phyloP scores from a whole-genome alignment of 176 grass and related monocot genomes.

The Oryza australiensis region DNA sequence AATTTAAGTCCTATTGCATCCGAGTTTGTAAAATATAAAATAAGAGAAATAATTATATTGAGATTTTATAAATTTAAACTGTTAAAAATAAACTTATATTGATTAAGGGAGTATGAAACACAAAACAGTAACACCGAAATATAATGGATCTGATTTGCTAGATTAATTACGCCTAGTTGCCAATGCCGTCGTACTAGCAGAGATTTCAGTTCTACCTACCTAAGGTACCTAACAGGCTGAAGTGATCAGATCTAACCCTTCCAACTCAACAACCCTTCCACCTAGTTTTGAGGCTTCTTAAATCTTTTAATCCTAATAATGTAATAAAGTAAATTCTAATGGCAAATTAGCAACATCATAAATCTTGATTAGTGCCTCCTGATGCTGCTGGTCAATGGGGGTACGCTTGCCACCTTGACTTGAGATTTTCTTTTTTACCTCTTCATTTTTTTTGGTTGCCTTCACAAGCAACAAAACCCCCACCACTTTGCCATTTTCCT shows the following conservation, averaged over 20 bases:
- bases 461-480: constrained; percentile 15
- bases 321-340: neutral
- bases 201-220: neutral
- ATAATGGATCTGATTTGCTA: neutral
- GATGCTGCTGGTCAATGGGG: neutral
- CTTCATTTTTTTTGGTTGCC: neutral
- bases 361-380: neutral
- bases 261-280: neutral
- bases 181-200: too few relatives aligned
- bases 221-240: neutral
- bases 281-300: neutral
- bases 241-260: neutral
- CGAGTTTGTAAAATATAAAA: too few relatives aligned
- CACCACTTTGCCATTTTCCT: neutral
- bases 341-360: neutral
- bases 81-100: too few relatives aligned
- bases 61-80: too few relatives aligned
- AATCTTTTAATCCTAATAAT: too few relatives aligned
- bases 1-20: too few relatives aligned
- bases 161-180: too few relatives aligned
- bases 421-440: neutral
- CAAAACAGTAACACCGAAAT: neutral
- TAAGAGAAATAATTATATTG: too few relatives aligned
- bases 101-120: too few relatives aligned
- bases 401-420: neutral